A percentile compares a stretch with the other conserved stretches of the same genome.
These are phyloP conservation scores for Chrysoporthe cubensis DNA, from an alignment of 2,329 filamentous ascomycete species.

Conservation along the genomic window DNA sequence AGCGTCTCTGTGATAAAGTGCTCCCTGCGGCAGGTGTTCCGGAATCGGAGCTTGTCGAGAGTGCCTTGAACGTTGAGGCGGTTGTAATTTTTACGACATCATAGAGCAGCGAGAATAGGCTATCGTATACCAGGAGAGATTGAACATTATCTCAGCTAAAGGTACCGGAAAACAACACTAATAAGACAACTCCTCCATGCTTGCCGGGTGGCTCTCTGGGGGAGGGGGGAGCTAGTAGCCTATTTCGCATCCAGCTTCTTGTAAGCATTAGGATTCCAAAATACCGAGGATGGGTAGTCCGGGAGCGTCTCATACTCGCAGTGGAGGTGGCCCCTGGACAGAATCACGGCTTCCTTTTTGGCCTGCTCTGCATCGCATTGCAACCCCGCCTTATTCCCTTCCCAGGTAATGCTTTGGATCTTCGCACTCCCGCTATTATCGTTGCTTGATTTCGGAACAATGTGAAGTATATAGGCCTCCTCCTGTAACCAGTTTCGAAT, in stretches of 20 bases:
- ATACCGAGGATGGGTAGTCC: slow-evolving; percentile 30
- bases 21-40: neutral
- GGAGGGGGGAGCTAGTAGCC: neutral
- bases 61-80: neutral
- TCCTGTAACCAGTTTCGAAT: slow-evolving; percentile 31
- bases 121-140: neutral
- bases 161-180: neutral
- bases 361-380: slow-evolving; percentile 32
- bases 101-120: neutral
- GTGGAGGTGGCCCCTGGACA: slow-evolving; percentile 29
- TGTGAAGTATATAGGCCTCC: slow-evolving; percentile 30
- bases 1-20: neutral
- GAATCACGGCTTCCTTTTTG: slow-evolving; percentile 32
- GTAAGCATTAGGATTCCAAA: slow-evolving; percentile 15
- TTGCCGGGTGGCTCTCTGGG: neutral
- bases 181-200: neutral
- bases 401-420: slow-evolving; percentile 30
- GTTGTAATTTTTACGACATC: neutral
- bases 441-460: slow-evolving; percentile 6
- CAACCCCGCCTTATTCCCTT: slow-evolving; percentile 30
- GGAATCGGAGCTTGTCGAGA: neutral
- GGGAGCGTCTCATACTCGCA: slow-evolving; percentile 32
- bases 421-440: slow-evolving; percentile 8
- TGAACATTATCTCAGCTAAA: neutral
- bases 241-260: slow-evolving; percentile 23